Evolutionary conservation across 345 rosid genomes (phyloP), one percentile per base, ranked within the genome.

Genomic region (Cardamine chenopodiifolia): DNA sequence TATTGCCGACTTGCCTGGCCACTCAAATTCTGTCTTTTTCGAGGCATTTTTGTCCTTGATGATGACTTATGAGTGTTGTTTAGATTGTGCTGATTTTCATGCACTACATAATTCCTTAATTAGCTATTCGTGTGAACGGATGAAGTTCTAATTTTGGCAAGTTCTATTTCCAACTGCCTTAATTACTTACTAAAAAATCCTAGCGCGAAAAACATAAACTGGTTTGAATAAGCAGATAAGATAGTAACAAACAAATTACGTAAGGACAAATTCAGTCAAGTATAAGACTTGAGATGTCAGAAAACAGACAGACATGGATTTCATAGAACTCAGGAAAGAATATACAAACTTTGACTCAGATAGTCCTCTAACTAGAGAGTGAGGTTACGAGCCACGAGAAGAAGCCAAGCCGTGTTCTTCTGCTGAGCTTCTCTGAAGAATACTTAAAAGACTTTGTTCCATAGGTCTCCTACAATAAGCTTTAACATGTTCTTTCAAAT

Each of bases 381-480:
- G 81, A 66, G 31, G 77, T 4, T 11, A 23, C 66, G 72, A 78
- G 62, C 81, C 73, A 78, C 2, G 77, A 78, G 58, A 78, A 78
- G 68, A 78, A 72, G 49, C 77, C 81, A 20, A 72, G 15, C 44
- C 25, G 11, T 66, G 77, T 78, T 72, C 34, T 66, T 52, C 48
- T 58, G 69, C 26, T 66, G 4, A 49, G n/a, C 40, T 44, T 71
- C 57, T 78, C 69, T 31, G 62, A 12, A 23, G 73, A 78, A 78
- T 66, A 78, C 68, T 78, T 76, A 8, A 42, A n/a, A 73, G 17
- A 77, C 10, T 55, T 71, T 77, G 17, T 15, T 71, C 72, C 80
- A 77, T 2, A 77, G 68, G 31, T 57, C 68, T 66, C 81, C 80
- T 42, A 78, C 73, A 4, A n/a, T n/a, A n/a, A n/a, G n/a, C n/a